phyloP scores from a whole-genome alignment of 2,329 filamentous ascomycete genomes.

The Aspergillus sp. region DNA sequence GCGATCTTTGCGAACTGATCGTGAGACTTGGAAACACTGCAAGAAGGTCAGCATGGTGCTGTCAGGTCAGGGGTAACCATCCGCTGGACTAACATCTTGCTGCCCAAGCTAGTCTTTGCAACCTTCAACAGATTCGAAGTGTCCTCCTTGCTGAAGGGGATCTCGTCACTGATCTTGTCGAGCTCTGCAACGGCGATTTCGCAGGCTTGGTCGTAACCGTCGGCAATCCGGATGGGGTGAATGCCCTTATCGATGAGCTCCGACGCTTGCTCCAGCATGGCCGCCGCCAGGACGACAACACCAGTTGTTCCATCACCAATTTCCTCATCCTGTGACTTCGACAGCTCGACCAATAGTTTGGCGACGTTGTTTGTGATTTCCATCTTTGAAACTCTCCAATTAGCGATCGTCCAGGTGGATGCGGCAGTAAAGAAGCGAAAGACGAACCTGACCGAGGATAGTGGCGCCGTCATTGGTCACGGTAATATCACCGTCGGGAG shows the following conservation, averaged over 20 bases:
- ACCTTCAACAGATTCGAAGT: slow-evolving; percentile 89
- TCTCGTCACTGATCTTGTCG: slow-evolving; percentile 87
- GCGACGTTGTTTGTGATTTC: slow-evolving; percentile 98
- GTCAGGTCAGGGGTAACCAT: neutral
- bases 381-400: slow-evolving; percentile 61
- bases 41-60: slow-evolving; percentile 14
- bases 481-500: slow-evolving; percentile 96
- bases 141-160: slow-evolving; percentile 77
- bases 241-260: slow-evolving; percentile 99
- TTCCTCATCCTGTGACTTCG: slow-evolving; percentile 97
- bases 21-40: slow-evolving; percentile 86
- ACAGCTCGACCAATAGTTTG: slow-evolving; percentile 93
- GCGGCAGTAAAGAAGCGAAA: slow-evolving; percentile 1
- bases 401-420: slow-evolving; percentile 13
- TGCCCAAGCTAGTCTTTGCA: slow-evolving; percentile 90
- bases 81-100: slow-evolving; percentile 67
- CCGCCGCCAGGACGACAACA: slow-evolving; percentile 92
- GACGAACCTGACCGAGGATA: slow-evolving; percentile 71
- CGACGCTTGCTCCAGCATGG: slow-evolving; percentile 91
- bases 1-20: slow-evolving; percentile 98
- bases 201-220: slow-evolving; percentile 96
- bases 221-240: slow-evolving; percentile 96
- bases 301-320: slow-evolving; percentile 98
- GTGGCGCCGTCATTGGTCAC: slow-evolving; percentile 99
- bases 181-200: slow-evolving; percentile 93